A percentile compares a stretch with the other conserved stretches of the same genome.
Evolutionary conservation across 495 filamentous ascomycete genomes (phyloP).

Genomic region (Neurospora intermedia): DNA sequence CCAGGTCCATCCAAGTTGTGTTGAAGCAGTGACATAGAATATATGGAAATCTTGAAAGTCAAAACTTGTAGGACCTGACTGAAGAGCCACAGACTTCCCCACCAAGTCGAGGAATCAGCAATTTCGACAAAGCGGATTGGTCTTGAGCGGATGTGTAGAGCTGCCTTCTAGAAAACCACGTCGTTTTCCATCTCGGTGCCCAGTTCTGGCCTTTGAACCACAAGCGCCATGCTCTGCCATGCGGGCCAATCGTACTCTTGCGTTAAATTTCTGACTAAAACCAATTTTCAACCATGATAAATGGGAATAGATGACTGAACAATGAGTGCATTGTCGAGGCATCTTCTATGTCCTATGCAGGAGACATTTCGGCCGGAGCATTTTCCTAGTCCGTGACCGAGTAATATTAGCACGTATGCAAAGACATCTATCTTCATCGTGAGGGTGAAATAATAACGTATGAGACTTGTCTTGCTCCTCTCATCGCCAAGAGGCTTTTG

Average conservation of each 20-base stretch:
- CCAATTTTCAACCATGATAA: not conserved
- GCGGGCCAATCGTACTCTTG: not conserved
- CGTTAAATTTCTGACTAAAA: not conserved
- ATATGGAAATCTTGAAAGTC: not conserved
- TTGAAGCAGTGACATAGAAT: not conserved
- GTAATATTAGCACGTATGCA: not conserved
- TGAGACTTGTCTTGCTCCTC: conserved; percentile 2
- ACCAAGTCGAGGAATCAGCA: not conserved
- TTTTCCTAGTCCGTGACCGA: not conserved
- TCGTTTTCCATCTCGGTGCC: not conserved
- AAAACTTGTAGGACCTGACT: not conserved
- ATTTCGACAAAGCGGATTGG: not conserved
- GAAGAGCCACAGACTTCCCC: not conserved
- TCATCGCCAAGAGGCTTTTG: conserved; percentile 12
- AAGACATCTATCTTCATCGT: not conserved
- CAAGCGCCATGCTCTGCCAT: not conserved
- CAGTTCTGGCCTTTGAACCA: not conserved
- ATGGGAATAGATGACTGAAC: not conserved
- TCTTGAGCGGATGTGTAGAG: not conserved
- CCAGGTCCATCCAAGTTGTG: not conserved
- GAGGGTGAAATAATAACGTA: not conserved
- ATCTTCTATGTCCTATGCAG: not conserved
- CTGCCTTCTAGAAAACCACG: not conserved
- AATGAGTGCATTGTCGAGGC: not conserved
- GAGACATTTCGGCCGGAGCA: not conserved